Base-by-base conservation (phyloP, 805 yeast genomes). In the Torulaspora gathmanii region DNA sequence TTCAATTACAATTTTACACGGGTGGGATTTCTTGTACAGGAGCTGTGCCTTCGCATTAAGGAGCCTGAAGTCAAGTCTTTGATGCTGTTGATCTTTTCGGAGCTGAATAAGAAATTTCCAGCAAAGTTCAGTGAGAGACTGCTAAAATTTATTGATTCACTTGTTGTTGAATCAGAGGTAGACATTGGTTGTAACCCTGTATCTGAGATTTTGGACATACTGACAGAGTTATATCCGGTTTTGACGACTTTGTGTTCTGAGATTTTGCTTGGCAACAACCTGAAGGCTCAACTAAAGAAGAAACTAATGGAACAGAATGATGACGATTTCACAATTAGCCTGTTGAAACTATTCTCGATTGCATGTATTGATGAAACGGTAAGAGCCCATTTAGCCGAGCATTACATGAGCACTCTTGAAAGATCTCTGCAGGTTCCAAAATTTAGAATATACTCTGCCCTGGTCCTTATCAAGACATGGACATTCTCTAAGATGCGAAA, bases 381-480 rank as follows among this genome's bases (percentile, higher is more conserved):
- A 26, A 70, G 85, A 45, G 62, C 58, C n/a, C 64, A 66, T 33
- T 74, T 78, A 33, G 65, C 77, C 1, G 67, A 70, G 16, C 67
- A 70, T 37, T 81, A 75, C 58, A 47, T 71, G 29, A 56, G 62
- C 4, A 53, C 75, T 0, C 56, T 80, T 17, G 60, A 73, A 16
- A 57, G 61, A 31, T 72, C 75, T 0, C 45, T 72, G 9, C 51
- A 51, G 5, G 35, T 62, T 20, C 44, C 50, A 7, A 52, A 57
- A 2, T 59, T 62, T 20, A 62, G 62, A 40, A 41, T 69, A 7
- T 55, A 70, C 10, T 64, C 80, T 0, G 68, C 75, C 0, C 55
- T 79, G 30, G 74, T 75, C 3, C 54, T 79, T n/a, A 63, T 78
- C 5, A 82, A 82, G 57, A 61, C 79, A 2, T 80, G 85, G 85